Conservation (phyloP, 768 basidiomycete species). For the Mycena vitilis region DNA sequence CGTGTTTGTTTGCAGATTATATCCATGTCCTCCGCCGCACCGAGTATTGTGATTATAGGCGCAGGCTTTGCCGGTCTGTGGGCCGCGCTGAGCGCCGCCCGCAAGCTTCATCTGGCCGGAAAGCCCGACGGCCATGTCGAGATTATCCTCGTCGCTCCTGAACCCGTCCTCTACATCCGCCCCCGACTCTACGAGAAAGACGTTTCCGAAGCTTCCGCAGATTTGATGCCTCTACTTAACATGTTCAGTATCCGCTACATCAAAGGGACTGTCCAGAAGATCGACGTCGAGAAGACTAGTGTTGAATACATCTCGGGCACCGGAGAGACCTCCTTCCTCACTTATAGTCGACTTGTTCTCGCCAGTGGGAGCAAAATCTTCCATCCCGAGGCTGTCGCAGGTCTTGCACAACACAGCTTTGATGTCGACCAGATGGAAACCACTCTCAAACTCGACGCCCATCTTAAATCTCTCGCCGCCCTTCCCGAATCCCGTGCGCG, state of each 20-base stretch:
- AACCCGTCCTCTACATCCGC: conserved; percentile 36
- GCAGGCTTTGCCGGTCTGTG: conserved; percentile 36
- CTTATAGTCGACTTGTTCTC: conserved; percentile 33
- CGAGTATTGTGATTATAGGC: conserved; percentile 33
- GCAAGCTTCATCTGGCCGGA: conserved; percentile 28
- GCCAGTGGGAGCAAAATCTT: conserved; percentile 36
- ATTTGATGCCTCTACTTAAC: conserved; percentile 20
- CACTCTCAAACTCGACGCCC: conserved; percentile 29
- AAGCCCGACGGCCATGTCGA: conserved; percentile 18
- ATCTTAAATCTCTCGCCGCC: conserved; percentile 28
- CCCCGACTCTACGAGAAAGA: conserved; percentile 38
- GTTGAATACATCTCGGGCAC: conserved; percentile 20
- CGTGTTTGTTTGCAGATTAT: background rate
- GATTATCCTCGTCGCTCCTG: conserved; percentile 35
- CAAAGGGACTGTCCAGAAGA: conserved; percentile 28
- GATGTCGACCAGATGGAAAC: conserved; percentile 33
- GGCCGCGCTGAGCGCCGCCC: conserved; percentile 35
- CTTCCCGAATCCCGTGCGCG: conserved; percentile 31
- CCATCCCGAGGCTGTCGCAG: conserved; percentile 26
- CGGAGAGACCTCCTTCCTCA: conserved; percentile 15
- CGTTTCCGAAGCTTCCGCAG: conserved; percentile 24
- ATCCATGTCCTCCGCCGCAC: conserved; percentile 6
- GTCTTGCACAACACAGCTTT: conserved; percentile 29
- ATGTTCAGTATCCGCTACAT: conserved; percentile 28
- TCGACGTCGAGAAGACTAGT: conserved; percentile 17